phyloP scores from a whole-genome alignment of 106 monocot genomes.

The Hemerocallis citrina region DNA sequence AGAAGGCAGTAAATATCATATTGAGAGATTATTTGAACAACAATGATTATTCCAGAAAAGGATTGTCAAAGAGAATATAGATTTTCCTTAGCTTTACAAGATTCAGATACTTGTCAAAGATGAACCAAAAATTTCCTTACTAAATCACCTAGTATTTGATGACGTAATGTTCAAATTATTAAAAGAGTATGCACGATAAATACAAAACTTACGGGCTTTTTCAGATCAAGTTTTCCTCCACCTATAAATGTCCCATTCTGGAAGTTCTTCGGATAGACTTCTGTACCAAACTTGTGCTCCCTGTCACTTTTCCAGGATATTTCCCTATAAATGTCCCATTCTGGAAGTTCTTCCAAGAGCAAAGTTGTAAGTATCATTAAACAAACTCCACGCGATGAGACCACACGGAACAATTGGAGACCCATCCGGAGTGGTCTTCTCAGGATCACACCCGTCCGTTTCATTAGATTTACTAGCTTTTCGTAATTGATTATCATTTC shows the following conservation, averaged over 20 bases:
- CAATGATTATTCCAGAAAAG: no score
- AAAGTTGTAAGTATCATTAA: constrained; percentile 78
- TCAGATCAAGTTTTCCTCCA: constrained; percentile 51
- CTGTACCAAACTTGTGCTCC: constrained; percentile 43
- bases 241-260: constrained; percentile 55
- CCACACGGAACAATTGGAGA: constrained; percentile 70
- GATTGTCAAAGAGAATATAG: no score
- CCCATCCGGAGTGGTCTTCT: constrained; percentile 26
- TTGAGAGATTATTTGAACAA: no score
- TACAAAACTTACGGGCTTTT: constrained; percentile 46
- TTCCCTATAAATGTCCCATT: constrained; percentile 59
- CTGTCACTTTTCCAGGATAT: constrained; percentile 73
- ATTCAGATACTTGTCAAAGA: no score
- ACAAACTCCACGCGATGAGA: constrained; percentile 87
- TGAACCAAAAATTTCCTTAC: neutral
- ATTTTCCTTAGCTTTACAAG: no score
- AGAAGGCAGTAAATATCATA: no score
- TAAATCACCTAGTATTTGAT: no score
- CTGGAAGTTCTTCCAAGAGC: constrained; percentile 21
- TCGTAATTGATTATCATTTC: constrained; percentile 64
- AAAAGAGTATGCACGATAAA: neutral
- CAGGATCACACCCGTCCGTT: constrained; percentile 41
- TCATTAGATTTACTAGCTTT: constrained; percentile 20
- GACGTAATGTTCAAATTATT: no score
- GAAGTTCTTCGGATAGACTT: constrained; percentile 76